Evolutionary conservation across 2,329 filamentous ascomycete species (phyloP), one percentile per base, ranked within the genome.

Genomic region (Tympanopsis confertula): DNA sequence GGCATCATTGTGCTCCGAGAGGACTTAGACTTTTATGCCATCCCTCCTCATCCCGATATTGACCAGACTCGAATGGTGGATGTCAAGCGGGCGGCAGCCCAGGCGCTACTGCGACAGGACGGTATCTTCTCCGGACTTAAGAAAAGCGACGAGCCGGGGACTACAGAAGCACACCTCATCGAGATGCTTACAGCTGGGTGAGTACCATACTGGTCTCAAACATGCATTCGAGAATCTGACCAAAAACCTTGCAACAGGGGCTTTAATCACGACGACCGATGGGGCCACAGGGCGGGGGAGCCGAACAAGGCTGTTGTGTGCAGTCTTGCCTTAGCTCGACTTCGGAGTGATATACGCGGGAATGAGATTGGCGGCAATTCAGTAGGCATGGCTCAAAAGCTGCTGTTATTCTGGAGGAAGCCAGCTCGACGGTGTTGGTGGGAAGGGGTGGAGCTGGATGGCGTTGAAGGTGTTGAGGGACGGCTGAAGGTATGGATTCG

Each of bases 141-240:
- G 59, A 86, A 89, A 56, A 96, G 89, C 51, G 88, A 96, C 49
- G 91, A 98, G 61, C 81, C 85, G n/a, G 91, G 91, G 15, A 95
- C 89, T 14, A 98, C 91, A 0, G 91, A 98, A 61, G 91, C 94
- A 48, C 91, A 98, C 66, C 69, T 98, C 28, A 98, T 98, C 52
- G 91, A 98, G 66, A 98, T 98, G 91, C 63, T 98, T 61, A 98
- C 91, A 38, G 91, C 91, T 54, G 91, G 89, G 89, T 96, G 69
- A 63, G 82, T 19, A 36, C 37, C 15, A 19, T 19, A n/a, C 20
- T 19, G 18, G 19, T 28, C n/a, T 20, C 17, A 5, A 18, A 15
- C 10, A 19, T 26, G 38, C 13, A 22, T 28, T 37, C 22, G 45
- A 49, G 48, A 47, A 47, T 20, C 19, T 17, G 36, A 13, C 42